Base-by-base conservation (phyloP, 2,329 filamentous ascomycete genomes). In the Alternaria sp. region DNA sequence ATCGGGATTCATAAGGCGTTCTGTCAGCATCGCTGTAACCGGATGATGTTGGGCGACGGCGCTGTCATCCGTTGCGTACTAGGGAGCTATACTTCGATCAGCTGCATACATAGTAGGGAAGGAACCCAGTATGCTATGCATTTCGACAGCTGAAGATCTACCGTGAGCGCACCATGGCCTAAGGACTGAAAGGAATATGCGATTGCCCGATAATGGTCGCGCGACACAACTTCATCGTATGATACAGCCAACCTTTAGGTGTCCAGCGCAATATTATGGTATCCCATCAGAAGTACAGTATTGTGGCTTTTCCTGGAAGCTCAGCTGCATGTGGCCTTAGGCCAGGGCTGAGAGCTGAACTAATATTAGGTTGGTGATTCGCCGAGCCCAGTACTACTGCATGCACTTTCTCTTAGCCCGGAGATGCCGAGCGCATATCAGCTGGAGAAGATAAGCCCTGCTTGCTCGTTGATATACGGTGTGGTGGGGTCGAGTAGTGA, bases 261-360 rank as follows among this genome's bases (percentile, higher is more conserved):
- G 12, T 41, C 16, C 30, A 50, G 16, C 11, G 22, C 44, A 25
- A 18, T 9, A 22, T 18, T 0, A 49, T 36, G 36, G 25, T 32
- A 41, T 10, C 34, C 56, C 45, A 36, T 20, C 51, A 56, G 41
- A 63, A 50, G 44, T 25, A 5, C 16, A 30, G 38, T n/a, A 7
- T 20, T 57, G 32, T 54, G 32, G 22, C 45, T 50, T 57, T 48
- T 25, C 46, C 52, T 22, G 54, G 11, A 25, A 27, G 52, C 51
- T 70, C 56, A 63, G 60, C 57, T 59, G 25, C 25, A 27, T 27
- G 25, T 27, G 61, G 32, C 45, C 46, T 36, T 38, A 30, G 45
- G 40, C 22, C 11, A 61, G 44, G 62, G 65, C 59, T 65, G 60
- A 63, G 60, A 62, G 57, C 64, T 60, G 64, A 63, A 60, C 62